phyloP scores from a whole-genome alignment of 768 basidiomycete species.

The Suillus spraguei region DNA sequence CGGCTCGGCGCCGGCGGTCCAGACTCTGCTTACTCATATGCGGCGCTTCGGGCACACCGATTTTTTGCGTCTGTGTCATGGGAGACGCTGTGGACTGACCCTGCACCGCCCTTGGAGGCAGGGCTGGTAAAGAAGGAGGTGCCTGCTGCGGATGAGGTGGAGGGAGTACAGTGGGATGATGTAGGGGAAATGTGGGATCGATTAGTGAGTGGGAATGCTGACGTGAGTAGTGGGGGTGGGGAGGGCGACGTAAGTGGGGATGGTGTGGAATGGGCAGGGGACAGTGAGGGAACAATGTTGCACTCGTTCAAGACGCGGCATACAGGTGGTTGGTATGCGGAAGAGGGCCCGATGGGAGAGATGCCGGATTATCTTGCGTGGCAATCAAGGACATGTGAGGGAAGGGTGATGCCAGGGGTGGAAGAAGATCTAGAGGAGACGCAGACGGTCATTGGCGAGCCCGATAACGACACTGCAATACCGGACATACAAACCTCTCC shows the following conservation, averaged over 20 bases:
- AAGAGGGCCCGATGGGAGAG: conserved; percentile 50
- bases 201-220: conserved; percentile 30
- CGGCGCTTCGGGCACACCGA: conserved; percentile 57
- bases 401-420: conserved; percentile 1
- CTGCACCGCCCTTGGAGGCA: conserved; percentile 57
- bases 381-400: not conserved
- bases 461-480: conserved; percentile 12
- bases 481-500: conserved; percentile 1
- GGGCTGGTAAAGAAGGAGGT: conserved; percentile 57
- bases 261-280: conserved; percentile 56
- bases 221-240: conserved; percentile 16
- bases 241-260: conserved; percentile 26
- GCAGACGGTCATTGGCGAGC: conserved; percentile 11
- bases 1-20: conserved; percentile 60
- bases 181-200: conserved; percentile 58
- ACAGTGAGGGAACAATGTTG: conserved; percentile 41
- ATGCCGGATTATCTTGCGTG: conserved; percentile 30
- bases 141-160: conserved; percentile 31
- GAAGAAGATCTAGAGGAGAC: conserved; percentile 9
- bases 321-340: conserved; percentile 11
- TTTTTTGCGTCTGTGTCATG: conserved; percentile 65
- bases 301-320: conserved; percentile 26
- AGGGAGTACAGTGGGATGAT: conserved; percentile 49
- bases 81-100: conserved; percentile 66
- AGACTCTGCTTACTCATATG: conserved; percentile 39